Evolutionary conservation across 208 protist genomes (phyloP).

Genomic region (Acanthamoeba triangularis): DNA sequence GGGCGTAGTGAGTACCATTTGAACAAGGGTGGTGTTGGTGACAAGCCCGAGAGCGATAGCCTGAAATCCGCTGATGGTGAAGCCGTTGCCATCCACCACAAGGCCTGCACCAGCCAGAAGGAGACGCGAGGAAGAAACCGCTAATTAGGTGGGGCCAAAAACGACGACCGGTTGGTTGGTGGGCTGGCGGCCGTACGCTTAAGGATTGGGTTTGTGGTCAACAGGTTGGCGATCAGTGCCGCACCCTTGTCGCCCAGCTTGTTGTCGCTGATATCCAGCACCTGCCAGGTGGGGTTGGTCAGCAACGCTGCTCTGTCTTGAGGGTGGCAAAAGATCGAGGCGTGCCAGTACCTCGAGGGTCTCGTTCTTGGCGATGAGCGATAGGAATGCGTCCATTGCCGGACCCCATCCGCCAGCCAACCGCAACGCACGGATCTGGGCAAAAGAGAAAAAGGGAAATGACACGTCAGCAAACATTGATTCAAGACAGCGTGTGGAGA

Average conservation of each 20-base stretch:
- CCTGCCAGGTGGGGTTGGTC: not conserved
- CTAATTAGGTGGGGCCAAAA: no score
- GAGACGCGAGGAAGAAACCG: not conserved
- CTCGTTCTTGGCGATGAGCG: conserved; percentile 31
- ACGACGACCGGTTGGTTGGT: no score
- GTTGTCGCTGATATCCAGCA: conserved; percentile 38
- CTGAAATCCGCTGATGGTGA: conserved; percentile 34
- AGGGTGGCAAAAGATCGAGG: not conserved
- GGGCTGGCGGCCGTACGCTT: not conserved
- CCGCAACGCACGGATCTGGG: not conserved
- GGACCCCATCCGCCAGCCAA: not conserved
- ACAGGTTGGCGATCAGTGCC: conserved; percentile 20
- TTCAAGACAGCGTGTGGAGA: no score
- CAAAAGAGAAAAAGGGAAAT: not conserved
- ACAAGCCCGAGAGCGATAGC: not conserved
- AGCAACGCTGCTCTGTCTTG: not conserved
- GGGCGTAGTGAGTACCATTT: not conserved
- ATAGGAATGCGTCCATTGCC: not conserved
- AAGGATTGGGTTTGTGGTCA: not conserved
- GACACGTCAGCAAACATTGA: not conserved
- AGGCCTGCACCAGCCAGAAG: not conserved
- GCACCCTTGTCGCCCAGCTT: conserved; percentile 1
- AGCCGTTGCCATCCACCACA: not conserved
- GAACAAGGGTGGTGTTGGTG: conserved; percentile 16
- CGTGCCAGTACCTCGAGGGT: not conserved